A percentile compares a stretch with the other conserved stretches of the same genome.
phyloP scores from a whole-genome alignment of 73 alveolate species.

The Symbiodinium pilosum region DNA sequence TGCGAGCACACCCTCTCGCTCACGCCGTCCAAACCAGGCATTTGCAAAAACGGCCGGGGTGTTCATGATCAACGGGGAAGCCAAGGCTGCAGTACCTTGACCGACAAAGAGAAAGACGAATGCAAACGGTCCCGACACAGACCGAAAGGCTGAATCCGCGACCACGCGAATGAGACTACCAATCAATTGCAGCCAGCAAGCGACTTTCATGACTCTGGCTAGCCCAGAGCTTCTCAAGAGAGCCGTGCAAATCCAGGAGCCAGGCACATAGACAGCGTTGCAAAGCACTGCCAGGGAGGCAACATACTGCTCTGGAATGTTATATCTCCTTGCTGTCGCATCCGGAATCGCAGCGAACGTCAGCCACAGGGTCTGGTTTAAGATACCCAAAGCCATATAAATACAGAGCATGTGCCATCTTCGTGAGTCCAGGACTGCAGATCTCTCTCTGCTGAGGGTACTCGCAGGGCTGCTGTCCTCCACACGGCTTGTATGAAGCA shows the following conservation, averaged over 20 bases:
- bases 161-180: slow-evolving; percentile 51
- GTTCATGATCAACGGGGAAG: slow-evolving; percentile 77
- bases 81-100: slow-evolving; percentile 57
- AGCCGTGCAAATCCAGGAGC: slow-evolving; percentile 70
- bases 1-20: slow-evolving; percentile 81
- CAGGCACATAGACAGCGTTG: slow-evolving; percentile 86
- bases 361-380: slow-evolving; percentile 85
- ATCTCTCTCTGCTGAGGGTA: slow-evolving; percentile 19
- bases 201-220: slow-evolving; percentile 40
- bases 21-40: slow-evolving; percentile 86
- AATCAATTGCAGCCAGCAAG: slow-evolving; percentile 36
- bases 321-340: slow-evolving; percentile 46
- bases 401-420: slow-evolving; percentile 88
- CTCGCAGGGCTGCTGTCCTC: slow-evolving; percentile 15
- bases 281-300: slow-evolving; percentile 75
- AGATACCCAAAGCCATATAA: slow-evolving; percentile 35
- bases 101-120: not conserved
- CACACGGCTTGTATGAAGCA: not conserved
- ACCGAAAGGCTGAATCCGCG: slow-evolving; percentile 30
- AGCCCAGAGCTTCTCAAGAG: slow-evolving; percentile 61
- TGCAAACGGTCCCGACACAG: not conserved
- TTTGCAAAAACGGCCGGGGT: slow-evolving; percentile 85
- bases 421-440: slow-evolving; percentile 21
- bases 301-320: slow-evolving; percentile 35
- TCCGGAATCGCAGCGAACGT: slow-evolving; percentile 66